Evolutionary conservation across 108 stramenopile species (phyloP), one percentile per base, ranked within the genome.

Genomic region (Cyclotella choctawhatcheeana): DNA sequence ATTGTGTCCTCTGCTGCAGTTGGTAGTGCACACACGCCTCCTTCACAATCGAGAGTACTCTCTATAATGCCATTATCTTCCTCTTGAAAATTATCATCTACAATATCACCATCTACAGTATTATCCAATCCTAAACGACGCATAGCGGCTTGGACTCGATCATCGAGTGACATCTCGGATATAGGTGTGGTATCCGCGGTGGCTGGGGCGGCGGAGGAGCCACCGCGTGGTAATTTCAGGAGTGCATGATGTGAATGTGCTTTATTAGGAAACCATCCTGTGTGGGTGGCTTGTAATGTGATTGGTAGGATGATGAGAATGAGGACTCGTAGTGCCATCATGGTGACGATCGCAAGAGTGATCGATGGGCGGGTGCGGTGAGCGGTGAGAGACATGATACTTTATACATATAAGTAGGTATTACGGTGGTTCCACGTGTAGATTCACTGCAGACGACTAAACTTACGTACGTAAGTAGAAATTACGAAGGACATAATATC

Each of bases 101-200:
- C n/a, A 77, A 58, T 26, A 55, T 24, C 43, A 83, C 63, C 29
- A 64, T 44, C 37, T 58, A 56, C 69, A 40, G 50, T 56, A 24
- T 40, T 13, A 17, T 44, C 62, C 31, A 94, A 47, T 0, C 93
- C 93, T 14, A 91, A 72, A 69, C 89, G 88, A 31, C 78, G 54
- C 93, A 94, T 94, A 22, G 91, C 93, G 7, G 84, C 80, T 20
- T 76, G 70, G 27, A 94, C 90, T 51, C 90, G 89, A 52, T 92
- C 90, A 66, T 94, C 91, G 32, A 94, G 65, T 12, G 75, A 78
- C 21, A 55, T 31, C 34, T 72, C 82, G n/a, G n/a, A n/a, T n/a
- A n/a, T n/a, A n/a, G n/a, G n/a, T 34, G 72, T 58, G 17, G n/a
- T 50, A 8, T 7, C n/a, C n/a, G 34, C 16, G 34, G 27, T 12